Conservation (phyloP, 1,139 yeast genomes). For the Protomyces arabidopsidicola region DNA sequence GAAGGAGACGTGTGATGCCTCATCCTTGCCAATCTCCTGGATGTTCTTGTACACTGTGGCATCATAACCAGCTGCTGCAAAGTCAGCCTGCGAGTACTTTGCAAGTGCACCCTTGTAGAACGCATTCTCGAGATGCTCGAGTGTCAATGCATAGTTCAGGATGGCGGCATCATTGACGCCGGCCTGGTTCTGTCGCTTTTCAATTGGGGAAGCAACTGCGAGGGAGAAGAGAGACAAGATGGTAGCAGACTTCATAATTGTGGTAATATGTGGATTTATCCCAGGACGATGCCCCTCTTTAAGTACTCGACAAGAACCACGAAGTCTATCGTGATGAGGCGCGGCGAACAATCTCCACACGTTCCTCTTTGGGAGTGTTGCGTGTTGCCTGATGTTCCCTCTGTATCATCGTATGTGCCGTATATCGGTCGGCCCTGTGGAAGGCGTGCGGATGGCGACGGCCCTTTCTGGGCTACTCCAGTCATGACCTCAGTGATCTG, state of each 20-base stretch:
- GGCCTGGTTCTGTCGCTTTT: slow-evolving; percentile 32
- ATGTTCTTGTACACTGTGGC: slow-evolving; percentile 30
- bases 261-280: too few species aligned
- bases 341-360: too few species aligned
- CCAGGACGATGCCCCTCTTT: too few species aligned
- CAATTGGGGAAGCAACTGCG: slow-evolving; percentile 29
- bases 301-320: too few species aligned
- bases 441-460: too few species aligned
- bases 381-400: too few species aligned
- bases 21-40: slow-evolving; percentile 30
- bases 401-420: too few species aligned
- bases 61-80: slow-evolving; percentile 31
- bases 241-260: slow-evolving; percentile 11
- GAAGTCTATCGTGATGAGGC: too few species aligned
- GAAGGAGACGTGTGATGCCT: slow-evolving; percentile 26
- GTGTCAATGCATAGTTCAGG: slow-evolving; percentile 33
- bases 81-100: slow-evolving; percentile 28
- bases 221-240: slow-evolving; percentile 15
- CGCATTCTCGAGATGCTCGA: slow-evolving; percentile 33
- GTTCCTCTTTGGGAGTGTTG: too few species aligned
- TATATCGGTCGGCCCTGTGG: too few species aligned
- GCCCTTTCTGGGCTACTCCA: too few species aligned
- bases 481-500: too few species aligned
- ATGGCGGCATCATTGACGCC: slow-evolving; percentile 31
- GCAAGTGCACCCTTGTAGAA: slow-evolving; percentile 31